phyloP scores from a whole-genome alignment of 2,329 filamentous ascomycete species.

The Paracoccidioides brasiliensis region DNA sequence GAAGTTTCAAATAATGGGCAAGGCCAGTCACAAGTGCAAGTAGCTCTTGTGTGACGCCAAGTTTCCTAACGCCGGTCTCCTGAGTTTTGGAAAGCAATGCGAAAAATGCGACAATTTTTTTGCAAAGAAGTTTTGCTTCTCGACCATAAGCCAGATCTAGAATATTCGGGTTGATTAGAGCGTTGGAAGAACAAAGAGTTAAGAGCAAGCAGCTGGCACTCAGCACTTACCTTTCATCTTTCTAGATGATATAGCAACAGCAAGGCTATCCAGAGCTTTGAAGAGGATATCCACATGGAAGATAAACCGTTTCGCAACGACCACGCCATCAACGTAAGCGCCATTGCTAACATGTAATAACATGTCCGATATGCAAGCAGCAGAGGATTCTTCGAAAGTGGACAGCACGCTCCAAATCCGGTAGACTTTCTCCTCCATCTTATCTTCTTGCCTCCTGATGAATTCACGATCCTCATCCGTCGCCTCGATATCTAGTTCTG shows the following conservation, averaged over 20 bases:
- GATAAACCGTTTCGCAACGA: slow-evolving; percentile 93
- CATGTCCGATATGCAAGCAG: slow-evolving; percentile 98
- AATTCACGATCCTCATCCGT: slow-evolving; percentile 56
- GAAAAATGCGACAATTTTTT: slow-evolving; percentile 98
- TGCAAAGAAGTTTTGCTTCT: slow-evolving; percentile 98
- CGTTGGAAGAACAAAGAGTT: not conserved
- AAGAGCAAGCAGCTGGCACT: not conserved
- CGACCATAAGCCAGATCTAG: slow-evolving; percentile 77
- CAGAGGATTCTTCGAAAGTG: slow-evolving; percentile 92
- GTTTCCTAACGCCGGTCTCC: slow-evolving; percentile 74
- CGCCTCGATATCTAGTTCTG: slow-evolving; percentile 40
- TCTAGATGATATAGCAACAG: slow-evolving; percentile 53
- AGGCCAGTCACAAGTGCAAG: slow-evolving; percentile 91
- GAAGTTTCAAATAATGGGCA: slow-evolving; percentile 91
- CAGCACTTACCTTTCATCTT: slow-evolving; percentile 57
- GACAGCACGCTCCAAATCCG: slow-evolving; percentile 97
- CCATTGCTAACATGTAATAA: slow-evolving; percentile 96
- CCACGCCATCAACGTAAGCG: slow-evolving; percentile 84
- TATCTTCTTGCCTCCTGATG: slow-evolving; percentile 76
- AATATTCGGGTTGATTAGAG: slow-evolving; percentile 10
- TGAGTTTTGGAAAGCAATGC: slow-evolving; percentile 88
- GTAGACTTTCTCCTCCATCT: slow-evolving; percentile 95
- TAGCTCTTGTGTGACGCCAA: slow-evolving; percentile 95
- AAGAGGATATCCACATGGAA: slow-evolving; percentile 91
- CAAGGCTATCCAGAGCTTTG: slow-evolving; percentile 71